A percentile compares a stretch with the other conserved stretches of the same genome.
phyloP scores from a whole-genome alignment of 768 basidiomycete genomes.

The Lyophyllum shimeji region DNA sequence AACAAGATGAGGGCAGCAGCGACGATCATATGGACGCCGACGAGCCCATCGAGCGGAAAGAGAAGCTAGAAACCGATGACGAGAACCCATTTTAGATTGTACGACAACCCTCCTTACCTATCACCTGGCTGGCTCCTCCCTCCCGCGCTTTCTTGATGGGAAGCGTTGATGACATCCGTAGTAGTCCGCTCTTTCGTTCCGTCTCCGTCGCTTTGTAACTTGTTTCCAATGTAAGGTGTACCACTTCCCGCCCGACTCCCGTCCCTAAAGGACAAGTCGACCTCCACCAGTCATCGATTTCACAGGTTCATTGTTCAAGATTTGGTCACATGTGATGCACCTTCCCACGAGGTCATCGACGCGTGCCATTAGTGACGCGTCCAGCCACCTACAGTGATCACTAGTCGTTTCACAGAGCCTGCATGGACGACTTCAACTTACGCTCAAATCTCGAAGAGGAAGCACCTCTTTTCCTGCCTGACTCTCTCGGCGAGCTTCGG shows the following conservation, averaged over 20 bases:
- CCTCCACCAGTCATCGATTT: too few relatives aligned
- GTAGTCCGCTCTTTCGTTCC: constrained; percentile 15
- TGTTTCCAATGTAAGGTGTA: constrained; percentile 20
- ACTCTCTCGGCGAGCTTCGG: constrained; percentile 9
- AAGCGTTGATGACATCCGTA: constrained; percentile 15
- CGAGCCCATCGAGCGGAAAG: constrained; percentile 27
- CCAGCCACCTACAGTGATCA: neutral
- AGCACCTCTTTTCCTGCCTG: neutral
- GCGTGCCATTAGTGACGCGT: neutral
- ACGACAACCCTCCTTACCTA: constrained; percentile 6
- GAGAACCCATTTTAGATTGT: constrained; percentile 70
- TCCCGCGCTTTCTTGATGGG: constrained; percentile 15
- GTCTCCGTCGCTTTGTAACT: constrained; percentile 19
- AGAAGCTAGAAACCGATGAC: constrained; percentile 49
- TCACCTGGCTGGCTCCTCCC: constrained; percentile 22
- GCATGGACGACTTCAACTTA: constrained; percentile 18
- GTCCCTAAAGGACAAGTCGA: neutral
- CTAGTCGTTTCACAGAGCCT: neutral
- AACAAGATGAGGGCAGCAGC: constrained; percentile 39
- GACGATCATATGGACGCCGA: constrained; percentile 32
- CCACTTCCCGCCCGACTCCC: neutral
- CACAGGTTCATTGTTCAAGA: neutral
- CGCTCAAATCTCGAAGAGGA: constrained; percentile 14
- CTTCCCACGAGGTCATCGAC: neutral
- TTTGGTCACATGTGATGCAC: neutral